Base-by-base conservation (phyloP, 1,139 yeast genomes). In the Candida albicans region DNA sequence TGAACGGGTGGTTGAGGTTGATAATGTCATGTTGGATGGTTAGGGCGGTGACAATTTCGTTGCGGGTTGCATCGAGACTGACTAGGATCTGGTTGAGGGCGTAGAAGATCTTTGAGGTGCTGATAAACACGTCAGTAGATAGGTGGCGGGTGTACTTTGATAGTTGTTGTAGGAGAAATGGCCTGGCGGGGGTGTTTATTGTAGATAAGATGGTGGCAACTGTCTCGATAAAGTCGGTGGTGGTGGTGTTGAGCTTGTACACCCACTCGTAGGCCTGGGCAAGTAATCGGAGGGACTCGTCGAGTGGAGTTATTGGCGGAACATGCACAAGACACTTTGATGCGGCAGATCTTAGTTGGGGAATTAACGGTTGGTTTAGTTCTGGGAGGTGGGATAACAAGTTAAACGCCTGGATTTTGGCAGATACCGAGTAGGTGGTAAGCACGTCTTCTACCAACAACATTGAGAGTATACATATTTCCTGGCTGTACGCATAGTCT, bases 371-470 rank as follows among this genome's bases (percentile, higher is more conserved):
- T 40, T 43, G 29, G 33, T 32, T 26, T 18, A 34, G 26, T n/a
- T 29, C 9, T 3, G 41, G 37, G 2, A 79, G 51, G 15, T 55
- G 52, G 42, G 75, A 13, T 12, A 47, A 24, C 8, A 49, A 12
- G 4, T 44, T 22, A 34, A 50, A 70, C 10, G 81, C 82, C 43
- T 69, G 70, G 0, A 63, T 53, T 49, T 81, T 79, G 42, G 70
- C 61, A 7, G 51, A 49, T 0, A 76, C 67, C 5, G 22, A 18
- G 22, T 77, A 79, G 41, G 72, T 70, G 52, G 81, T 85, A 15
- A 79, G 56, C 9, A 79, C 57, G 46, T 78, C 78, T 22, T 82
- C 57, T 4, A 68, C 61, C 8, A 80, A 71, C 0, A 86, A 79
- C 0, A 81, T 62, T 1, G 79, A 48, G 5, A 76, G 46, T 26